Percentiles rank a stretch among this genome's conserved stretches.
Evolutionary conservation across 352 stramenopile genomes (phyloP).

Genomic region (Globisporangium abappressorium): DNA sequence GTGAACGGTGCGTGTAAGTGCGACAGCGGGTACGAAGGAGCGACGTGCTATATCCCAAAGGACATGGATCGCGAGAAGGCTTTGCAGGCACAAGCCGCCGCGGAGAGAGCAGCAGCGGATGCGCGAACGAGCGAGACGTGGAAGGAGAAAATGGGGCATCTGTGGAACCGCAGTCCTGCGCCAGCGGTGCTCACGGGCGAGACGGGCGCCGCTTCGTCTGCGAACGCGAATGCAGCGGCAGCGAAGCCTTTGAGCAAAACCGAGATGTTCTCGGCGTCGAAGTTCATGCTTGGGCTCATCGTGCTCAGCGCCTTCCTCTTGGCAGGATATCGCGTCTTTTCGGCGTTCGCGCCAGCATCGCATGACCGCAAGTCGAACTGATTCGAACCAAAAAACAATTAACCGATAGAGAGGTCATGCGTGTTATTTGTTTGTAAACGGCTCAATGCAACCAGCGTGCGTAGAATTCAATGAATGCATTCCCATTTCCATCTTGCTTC

Average conservation of each 20-base stretch:
- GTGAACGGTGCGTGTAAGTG: constrained; percentile 77
- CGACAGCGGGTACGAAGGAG: constrained; percentile 67
- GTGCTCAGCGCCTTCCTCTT: constrained; percentile 44
- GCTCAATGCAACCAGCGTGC: not conserved
- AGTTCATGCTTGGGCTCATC: constrained; percentile 37
- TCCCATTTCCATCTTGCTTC: not conserved
- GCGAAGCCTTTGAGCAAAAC: constrained; percentile 18
- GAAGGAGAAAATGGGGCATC: constrained; percentile 56
- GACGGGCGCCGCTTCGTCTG: not conserved
- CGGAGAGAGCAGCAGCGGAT: constrained; percentile 19
- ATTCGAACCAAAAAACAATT: not conserved
- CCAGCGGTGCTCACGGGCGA: constrained; percentile 13
- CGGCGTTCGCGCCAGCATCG: constrained; percentile 8
- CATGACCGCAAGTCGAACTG: constrained; percentile 36
- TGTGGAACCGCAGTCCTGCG: constrained; percentile 47
- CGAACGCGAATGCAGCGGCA: not conserved
- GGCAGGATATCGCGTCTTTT: constrained; percentile 41
- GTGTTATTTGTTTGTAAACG: constrained; percentile 4
- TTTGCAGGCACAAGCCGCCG: constrained; percentile 20
- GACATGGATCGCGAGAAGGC: constrained; percentile 39
- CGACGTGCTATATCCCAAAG: constrained; percentile 80
- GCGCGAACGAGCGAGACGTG: constrained; percentile 43
- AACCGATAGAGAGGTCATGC: constrained; percentile 2
- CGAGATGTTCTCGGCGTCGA: constrained; percentile 29
- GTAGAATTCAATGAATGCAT: not conserved